These are phyloP conservation scores for Thelonectria rubi DNA, from an alignment of 2,329 filamentous ascomycete species.

Conservation along the genomic window DNA sequence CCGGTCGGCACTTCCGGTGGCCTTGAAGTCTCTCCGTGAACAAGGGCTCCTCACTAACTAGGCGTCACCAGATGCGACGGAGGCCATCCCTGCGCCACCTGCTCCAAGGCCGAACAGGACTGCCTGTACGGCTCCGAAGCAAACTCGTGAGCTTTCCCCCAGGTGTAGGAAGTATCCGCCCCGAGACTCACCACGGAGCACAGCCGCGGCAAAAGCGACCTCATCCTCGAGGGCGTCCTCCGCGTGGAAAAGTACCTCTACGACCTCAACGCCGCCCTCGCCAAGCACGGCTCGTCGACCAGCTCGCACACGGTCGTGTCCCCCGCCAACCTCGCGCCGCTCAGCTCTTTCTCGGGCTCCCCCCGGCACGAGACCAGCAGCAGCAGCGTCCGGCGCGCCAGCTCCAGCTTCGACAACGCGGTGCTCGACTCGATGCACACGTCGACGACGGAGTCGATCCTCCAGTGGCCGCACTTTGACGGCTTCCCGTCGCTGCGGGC, in stretches of 20 bases:
- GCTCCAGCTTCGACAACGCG: conserved; percentile 54
- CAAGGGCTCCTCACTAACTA: conserved; percentile 17
- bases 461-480: conserved; percentile 61
- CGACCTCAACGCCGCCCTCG: conserved; percentile 54
- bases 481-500: conserved; percentile 53
- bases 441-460: conserved; percentile 60
- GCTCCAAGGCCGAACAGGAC: conserved; percentile 48
- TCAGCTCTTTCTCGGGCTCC: conserved; percentile 39
- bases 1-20: conserved; percentile 44
- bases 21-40: not conserved
- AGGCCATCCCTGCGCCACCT: conserved; percentile 54
- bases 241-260: conserved; percentile 57
- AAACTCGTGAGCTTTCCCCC: conserved; percentile 49
- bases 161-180: not conserved
- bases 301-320: conserved; percentile 28
- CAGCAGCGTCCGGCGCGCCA: conserved; percentile 33
- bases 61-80: conserved; percentile 55
- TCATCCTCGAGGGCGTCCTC: conserved; percentile 60
- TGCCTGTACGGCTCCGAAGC: conserved; percentile 55
- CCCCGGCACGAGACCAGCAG: conserved; percentile 25
- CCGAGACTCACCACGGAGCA: not conserved
- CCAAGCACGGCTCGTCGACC: conserved; percentile 31
- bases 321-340: conserved; percentile 16
- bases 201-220: conserved; percentile 60
- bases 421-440: conserved; percentile 60